These are phyloP conservation scores for Stylosanthes scabra DNA, from an alignment of 331 rosid species.

Conservation along the genomic window DNA sequence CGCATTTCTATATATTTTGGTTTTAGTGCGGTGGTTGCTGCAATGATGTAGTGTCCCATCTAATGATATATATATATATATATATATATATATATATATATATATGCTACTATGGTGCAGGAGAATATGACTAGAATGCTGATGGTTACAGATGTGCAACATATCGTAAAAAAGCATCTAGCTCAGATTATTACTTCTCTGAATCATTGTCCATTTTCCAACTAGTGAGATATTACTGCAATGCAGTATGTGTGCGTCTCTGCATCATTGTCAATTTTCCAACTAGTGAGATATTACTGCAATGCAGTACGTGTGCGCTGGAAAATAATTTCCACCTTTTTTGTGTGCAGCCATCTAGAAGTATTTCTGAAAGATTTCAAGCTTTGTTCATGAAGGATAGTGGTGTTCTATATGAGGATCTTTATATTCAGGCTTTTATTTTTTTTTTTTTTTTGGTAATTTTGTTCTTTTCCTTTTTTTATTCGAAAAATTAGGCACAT, in stretches of 20 bases:
- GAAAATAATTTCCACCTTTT: slow-evolving; percentile 32
- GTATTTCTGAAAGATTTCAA: slow-evolving; percentile 85
- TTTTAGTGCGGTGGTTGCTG: slow-evolving; percentile 18
- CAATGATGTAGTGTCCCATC: slow-evolving; percentile 28
- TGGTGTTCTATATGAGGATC: slow-evolving; percentile 97
- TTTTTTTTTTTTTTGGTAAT: background rate
- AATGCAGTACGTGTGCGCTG: slow-evolving; percentile 21
- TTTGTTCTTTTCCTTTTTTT: slow-evolving; percentile 11
- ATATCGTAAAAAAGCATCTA: too few relatives aligned
- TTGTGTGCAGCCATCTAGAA: slow-evolving; percentile 91
- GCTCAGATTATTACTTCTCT: too few relatives aligned
- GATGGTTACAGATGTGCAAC: too few relatives aligned
- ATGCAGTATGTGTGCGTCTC: slow-evolving; percentile 15
- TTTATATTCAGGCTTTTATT: slow-evolving; percentile 84
- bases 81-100: slow-evolving; percentile 21
- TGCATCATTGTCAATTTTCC: slow-evolving; percentile 34
- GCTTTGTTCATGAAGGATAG: slow-evolving; percentile 97
- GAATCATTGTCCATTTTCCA: background rate
- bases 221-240: slow-evolving; percentile 17
- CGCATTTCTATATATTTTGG: background rate
- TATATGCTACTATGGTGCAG: slow-evolving; percentile 59
- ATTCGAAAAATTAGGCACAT: background rate
- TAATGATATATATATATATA: slow-evolving; percentile 26
- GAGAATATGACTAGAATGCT: slow-evolving; percentile 85
- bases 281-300: slow-evolving; percentile 23